Evolutionary conservation across 2,329 filamentous ascomycete species (phyloP), one percentile per base, ranked within the genome.

Genomic region (Penicillium sp.): DNA sequence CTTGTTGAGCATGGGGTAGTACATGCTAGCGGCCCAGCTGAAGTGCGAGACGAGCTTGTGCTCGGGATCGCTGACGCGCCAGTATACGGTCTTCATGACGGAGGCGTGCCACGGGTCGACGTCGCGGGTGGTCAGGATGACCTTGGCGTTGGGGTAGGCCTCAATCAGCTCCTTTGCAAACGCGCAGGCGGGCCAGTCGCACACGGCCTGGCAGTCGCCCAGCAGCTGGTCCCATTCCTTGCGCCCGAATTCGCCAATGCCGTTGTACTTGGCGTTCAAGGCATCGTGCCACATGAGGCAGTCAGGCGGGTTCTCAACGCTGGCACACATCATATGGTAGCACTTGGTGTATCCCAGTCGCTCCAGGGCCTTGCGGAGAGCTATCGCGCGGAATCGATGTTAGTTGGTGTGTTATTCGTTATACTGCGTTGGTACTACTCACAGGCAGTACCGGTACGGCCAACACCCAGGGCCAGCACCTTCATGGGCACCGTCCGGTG

Each of bases 251-350:
- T 81, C 80, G 55, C 86, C 86, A 54, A 85, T 78, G 35, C 84
- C 84, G 64, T 88, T 82, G 75, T 82, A 87, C 70, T 86, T 86
- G 64, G 86, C 86, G 17, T 79, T 78, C 57, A 91, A 81, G 31
- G 88, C 88, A 63, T 90, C 86, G 76, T 86, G 85, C 88, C 88
- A 91, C 78, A 90, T 84, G 43, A 88, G 78, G 56, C 84, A 85
- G 69, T 90, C 88, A 25, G 84, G 85, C 11, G 85, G 85, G 75
- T 88, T 90, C 76, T 90, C 87, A 61, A 89, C 85, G 60, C 84
- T 86, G 65, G 84, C 86, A 68, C 83, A 87, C 85, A 89, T 88
- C 87, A 89, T 89, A 79, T 90, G 88, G 81, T 90, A 90, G 61
- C 85, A 88, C 73, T 89, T 86, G 67, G 84, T 79, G 73, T 87